Evolutionary conservation across 75 land plant genomes (phyloP).

Genomic region (Ceratopteris richardii): DNA sequence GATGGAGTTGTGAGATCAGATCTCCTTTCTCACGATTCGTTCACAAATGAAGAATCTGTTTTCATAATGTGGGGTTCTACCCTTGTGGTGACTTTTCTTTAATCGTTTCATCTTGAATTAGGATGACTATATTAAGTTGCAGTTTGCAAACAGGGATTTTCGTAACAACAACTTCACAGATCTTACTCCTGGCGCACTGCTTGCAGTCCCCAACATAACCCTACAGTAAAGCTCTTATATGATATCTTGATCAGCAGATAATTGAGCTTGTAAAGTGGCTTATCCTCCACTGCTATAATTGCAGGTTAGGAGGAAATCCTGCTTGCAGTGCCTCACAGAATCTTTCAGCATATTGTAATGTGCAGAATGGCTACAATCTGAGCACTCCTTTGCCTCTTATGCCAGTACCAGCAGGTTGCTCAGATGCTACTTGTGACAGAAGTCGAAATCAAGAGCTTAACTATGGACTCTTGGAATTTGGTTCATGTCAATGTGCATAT

Average conservation of each 20-base stretch:
- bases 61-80: too few species aligned
- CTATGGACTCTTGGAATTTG: conserved; percentile 21
- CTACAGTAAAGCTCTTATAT: too few species aligned
- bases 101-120: too few species aligned
- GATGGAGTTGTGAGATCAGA: conserved; percentile 38
- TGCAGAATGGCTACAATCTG: not conserved
- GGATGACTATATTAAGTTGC: too few species aligned
- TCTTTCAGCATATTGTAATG: not conserved
- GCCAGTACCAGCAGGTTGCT: not conserved
- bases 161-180: too few species aligned
- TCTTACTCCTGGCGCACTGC: too few species aligned
- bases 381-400: not conserved
- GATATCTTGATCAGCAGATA: too few species aligned
- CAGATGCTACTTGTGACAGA: conserved; percentile 22
- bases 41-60: not conserved
- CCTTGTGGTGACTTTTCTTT: too few species aligned
- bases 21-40: conserved; percentile 27
- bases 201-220: too few species aligned
- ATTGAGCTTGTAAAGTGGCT: too few species aligned
- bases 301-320: conserved; percentile 36
- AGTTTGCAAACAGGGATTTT: too few species aligned
- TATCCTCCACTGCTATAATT: not conserved
- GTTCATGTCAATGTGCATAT: conserved; percentile 52
- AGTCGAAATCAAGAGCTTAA: conserved; percentile 17
- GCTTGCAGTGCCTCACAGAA: conserved; percentile 14